Conservation (phyloP, 805 yeast species). For the Pichia gijzeniarum region DNA sequence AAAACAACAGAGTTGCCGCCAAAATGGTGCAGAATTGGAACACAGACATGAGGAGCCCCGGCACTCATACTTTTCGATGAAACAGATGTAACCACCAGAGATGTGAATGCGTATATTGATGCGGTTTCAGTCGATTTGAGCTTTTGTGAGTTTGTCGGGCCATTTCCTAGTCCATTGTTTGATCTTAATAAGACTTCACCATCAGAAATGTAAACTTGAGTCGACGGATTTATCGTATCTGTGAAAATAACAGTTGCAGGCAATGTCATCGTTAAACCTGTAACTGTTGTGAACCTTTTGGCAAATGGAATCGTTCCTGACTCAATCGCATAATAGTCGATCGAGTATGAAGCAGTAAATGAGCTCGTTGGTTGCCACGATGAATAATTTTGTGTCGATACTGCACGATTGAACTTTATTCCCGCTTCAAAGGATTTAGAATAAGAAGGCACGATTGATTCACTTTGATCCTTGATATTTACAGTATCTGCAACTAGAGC, state of each 20-base stretch:
- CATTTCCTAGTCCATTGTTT: not conserved
- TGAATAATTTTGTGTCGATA: no score
- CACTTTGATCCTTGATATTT: no score
- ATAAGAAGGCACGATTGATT: not conserved
- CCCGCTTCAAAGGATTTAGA: no score
- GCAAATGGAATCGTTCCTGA: constrained; percentile 32
- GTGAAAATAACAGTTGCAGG: constrained; percentile 15
- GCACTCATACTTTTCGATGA: not conserved
- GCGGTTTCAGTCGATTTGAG: constrained; percentile 1
- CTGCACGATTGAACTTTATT: no score
- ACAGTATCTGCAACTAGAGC: not conserved
- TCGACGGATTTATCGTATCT: constrained; percentile 12
- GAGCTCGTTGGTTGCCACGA: no score
- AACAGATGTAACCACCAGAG: constrained; percentile 9
- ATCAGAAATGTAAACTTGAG: constrained; percentile 22
- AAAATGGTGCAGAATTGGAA: not conserved
- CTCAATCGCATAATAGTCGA: constrained; percentile 16
- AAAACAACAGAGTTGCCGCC: not conserved
- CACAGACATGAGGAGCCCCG: constrained; percentile 1
- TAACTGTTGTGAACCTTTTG: constrained; percentile 17
- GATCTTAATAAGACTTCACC: constrained; percentile 23
- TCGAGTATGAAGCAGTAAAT: not conserved
- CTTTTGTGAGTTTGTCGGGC: not conserved
- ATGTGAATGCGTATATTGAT: constrained; percentile 13
- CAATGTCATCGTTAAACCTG: constrained; percentile 26